A percentile compares a stretch with the other conserved stretches of the same genome.
Evolutionary conservation across 805 yeast genomes (phyloP).

Genomic region (Metschnikowia reukaufii): DNA sequence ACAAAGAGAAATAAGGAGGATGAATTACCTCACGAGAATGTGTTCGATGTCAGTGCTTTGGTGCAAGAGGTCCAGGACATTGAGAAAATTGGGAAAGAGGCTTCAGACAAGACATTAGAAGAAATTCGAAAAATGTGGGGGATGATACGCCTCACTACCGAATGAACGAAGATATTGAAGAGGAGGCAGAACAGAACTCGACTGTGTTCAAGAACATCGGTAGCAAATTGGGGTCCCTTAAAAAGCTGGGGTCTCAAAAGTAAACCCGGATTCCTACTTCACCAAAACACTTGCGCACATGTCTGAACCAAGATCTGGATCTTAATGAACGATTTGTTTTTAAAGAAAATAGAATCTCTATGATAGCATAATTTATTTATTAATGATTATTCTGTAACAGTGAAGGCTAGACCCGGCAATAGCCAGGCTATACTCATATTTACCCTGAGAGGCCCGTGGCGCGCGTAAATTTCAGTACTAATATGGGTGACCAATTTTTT

Average conservation of each 20-base stretch:
- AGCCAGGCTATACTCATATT: constrained; percentile 3
- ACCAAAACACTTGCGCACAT: neutral
- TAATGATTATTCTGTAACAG: no score
- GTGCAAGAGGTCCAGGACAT: constrained; percentile 45
- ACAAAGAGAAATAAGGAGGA: constrained; percentile 8
- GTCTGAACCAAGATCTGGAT: no score
- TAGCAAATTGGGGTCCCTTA: constrained; percentile 6
- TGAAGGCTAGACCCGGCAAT: no score
- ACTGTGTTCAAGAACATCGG: constrained; percentile 8
- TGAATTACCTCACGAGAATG: constrained; percentile 14
- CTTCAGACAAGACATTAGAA: constrained; percentile 9
- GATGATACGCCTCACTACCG: constrained; percentile 1
- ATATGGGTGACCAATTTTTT: constrained; percentile 14
- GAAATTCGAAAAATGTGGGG: constrained; percentile 11
- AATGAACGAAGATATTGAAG: constrained; percentile 16
- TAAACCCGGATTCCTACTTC: neutral
- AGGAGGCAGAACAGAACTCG: constrained; percentile 11
- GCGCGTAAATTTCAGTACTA: constrained; percentile 19
- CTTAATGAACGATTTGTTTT: no score
- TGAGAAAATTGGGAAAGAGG: constrained; percentile 34
- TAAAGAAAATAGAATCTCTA: no score
- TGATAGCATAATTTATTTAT: no score
- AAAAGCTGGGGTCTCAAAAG: neutral
- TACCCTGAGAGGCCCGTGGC: neutral
- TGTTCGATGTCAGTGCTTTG: constrained; percentile 49